Evolutionary conservation across 139 green algal genomes (phyloP).

Genomic region (Trebouxia sp.): DNA sequence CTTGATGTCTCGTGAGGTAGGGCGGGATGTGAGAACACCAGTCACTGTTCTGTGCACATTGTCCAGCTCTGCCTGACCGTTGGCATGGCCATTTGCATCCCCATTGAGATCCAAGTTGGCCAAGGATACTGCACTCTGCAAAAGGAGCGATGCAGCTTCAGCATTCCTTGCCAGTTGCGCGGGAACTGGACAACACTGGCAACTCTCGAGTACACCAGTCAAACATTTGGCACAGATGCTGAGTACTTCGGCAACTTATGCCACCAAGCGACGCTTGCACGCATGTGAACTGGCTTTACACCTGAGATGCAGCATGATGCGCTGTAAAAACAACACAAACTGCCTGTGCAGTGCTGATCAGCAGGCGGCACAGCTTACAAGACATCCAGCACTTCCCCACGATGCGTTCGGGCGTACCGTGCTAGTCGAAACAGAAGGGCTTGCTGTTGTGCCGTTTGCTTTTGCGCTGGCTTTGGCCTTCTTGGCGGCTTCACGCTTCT

Average conservation of each 20-base stretch:
- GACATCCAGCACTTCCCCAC: no score
- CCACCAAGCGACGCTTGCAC: no score
- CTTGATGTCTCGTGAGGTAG: slow-evolving; percentile 55
- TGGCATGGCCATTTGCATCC: background rate
- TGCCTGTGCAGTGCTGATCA: background rate
- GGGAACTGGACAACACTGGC: no score
- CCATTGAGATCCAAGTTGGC: slow-evolving; percentile 7
- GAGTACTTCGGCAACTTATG: no score
- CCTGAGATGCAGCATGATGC: no score
- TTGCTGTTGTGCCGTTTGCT: background rate
- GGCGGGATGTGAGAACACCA: slow-evolving; percentile 62
- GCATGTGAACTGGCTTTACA: no score
- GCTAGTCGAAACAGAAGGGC: slow-evolving; percentile 6
- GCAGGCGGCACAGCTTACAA: no score
- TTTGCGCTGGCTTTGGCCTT: slow-evolving; percentile 23
- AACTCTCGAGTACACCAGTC: no score
- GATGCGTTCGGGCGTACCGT: background rate
- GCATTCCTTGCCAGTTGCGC: no score
- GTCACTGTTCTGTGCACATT: slow-evolving; percentile 34
- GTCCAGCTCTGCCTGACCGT: background rate
- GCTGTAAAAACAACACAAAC: background rate
- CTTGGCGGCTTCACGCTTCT: slow-evolving; percentile 25
- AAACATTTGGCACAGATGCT: no score
- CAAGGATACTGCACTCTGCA: slow-evolving; percentile 2
- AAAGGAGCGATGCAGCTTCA: no score